Base-by-base conservation (phyloP, 495 filamentous ascomycete genomes). In the Articulospora tetracladia region DNA sequence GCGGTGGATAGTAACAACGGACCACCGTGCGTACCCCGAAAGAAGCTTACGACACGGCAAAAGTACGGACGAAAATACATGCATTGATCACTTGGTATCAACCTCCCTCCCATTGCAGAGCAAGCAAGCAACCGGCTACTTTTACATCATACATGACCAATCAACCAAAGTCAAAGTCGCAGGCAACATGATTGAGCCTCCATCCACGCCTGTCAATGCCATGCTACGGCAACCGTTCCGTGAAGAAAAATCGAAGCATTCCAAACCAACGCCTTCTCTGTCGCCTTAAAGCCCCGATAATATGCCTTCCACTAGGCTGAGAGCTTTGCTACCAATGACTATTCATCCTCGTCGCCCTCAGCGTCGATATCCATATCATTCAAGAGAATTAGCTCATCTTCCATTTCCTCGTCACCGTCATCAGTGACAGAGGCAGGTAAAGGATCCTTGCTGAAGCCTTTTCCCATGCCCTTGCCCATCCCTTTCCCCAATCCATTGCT, bases 261-360 rank as follows among this genome's bases (percentile, higher is more conserved):
- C 46, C 39, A 44, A 51, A 51, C 47, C 41, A 19, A 28, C 41
- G 27, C 48, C 23, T 44, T 25, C n/a, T 19, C 39, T 12, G 26
- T 24, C 32, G 10, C 55, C 25, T 50, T 2, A 34, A 44, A 34
- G 15, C 59, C 23, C 44, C 27, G 27, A 55, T 46, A 19, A 49
- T 48, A 30, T 11, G 4, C 30, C 30, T 4, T 32, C 6, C 30
- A 13, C 30, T 13, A 44, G 8, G 15, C 15, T 19, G n/a, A 17
- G n/a, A 44, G n/a, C 3, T 11, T 15, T 7, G 39, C 17, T 44
- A 17, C 17, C 3, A n/a, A 11, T 12, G 17, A 11, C 44, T 44
- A 50, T 19, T 36, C 50, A 70, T 59, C 60, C 65, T 69, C 66
- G 41, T 67, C 70, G 1, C 58, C 66, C 27, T 69, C 70, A 2